phyloP scores from a whole-genome alignment of 129 eudicot genomes.

The Ambrosia artemisiifolia region DNA sequence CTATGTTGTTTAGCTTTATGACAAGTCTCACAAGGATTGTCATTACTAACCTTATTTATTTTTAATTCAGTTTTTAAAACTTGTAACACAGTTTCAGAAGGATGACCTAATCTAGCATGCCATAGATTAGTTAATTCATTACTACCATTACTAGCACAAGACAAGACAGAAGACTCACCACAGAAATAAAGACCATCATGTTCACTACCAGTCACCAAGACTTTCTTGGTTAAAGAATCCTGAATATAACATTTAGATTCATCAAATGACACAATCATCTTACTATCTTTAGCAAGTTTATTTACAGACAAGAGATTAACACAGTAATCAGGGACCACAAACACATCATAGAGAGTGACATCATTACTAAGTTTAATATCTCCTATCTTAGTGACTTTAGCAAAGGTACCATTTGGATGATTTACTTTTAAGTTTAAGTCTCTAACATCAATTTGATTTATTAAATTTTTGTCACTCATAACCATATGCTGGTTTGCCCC shows the following conservation, averaged over 20 bases:
- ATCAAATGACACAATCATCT: neutral
- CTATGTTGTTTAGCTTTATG: neutral
- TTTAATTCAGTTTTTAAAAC: neutral
- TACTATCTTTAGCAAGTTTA: neutral
- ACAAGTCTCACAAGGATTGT: neutral
- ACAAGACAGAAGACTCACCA: neutral
- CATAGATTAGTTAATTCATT: neutral
- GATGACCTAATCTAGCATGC: neutral
- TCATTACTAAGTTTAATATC: neutral
- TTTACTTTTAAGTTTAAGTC: neutral
- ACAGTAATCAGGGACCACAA: neutral
- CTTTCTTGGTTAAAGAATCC: neutral
- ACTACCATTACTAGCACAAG: neutral
- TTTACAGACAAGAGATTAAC: neutral
- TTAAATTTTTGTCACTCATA: neutral
- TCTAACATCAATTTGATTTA: neutral
- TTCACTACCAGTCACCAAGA: neutral
- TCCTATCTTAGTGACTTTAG: neutral
- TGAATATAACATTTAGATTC: neutral
- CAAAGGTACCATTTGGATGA: neutral
- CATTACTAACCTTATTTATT: accelerated
- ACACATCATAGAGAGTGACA: neutral
- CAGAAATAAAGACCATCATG: neutral
- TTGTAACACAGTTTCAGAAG: neutral
- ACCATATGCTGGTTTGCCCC: neutral